Base-by-base conservation (phyloP, 2,329 filamentous ascomycete species). In the Fusarium musae region DNA sequence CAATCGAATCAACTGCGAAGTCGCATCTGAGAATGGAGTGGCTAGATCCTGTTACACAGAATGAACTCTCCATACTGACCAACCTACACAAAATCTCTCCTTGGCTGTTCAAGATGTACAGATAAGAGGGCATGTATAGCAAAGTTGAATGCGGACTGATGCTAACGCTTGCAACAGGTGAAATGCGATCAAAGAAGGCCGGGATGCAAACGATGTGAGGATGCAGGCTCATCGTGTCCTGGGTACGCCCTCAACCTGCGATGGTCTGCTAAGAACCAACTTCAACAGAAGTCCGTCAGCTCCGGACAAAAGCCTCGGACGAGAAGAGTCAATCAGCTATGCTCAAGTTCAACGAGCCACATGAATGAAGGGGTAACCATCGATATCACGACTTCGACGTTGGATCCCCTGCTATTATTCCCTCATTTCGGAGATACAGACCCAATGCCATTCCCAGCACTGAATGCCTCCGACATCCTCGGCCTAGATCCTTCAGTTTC, bases 131-230 rank as follows among this genome's bases (percentile, higher is more conserved):
- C 7, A 9, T 10, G 26, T 16, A 42, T 42, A n/a, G 21, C 21
- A 0, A 5, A 10, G 21, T 16, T n/a, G 13, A n/a, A 13, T 42
- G 8, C 8, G 13, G 5, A 19, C 13, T 4, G 39, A 10, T n/a
- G 13, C 13, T 42, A n/a, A 47, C 44, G 5, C 28, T 16, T 13
- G 15, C 6, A 11, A 8, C 17, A 47, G 30, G n/a, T 50, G 11
- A 50, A 50, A 13, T 50, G 47, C 16, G 49, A 52, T 9, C n/a
- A 52, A 16, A 23, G 32, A 6, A 52, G 32, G 9, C 49, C 32
- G 3, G n/a, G n/a, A 8, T 36, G n/a, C 9, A 52, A 52, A 10
- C 16, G 32, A 23, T 52, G 49, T 15, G 49, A 52, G 12, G 49
- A 52, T 6, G 3, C 49, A 26, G 49, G 49, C 12, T 36, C n/a